Evolutionary conservation across 1,284 basidiomycete genomes (phyloP).

Genomic region (Cutaneotrichosporon mucoides): DNA sequence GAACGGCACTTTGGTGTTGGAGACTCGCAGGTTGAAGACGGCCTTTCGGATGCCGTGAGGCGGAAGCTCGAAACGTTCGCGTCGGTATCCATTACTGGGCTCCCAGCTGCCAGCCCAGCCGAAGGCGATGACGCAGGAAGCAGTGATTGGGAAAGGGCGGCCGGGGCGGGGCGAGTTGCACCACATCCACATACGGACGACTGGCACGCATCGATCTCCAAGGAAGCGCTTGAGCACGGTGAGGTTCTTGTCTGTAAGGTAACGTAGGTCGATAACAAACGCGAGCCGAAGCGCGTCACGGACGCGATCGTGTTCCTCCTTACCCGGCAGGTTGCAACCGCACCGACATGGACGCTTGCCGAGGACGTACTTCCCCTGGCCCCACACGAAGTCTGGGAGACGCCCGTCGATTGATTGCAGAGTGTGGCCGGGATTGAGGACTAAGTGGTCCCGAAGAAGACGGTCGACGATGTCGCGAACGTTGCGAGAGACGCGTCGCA

Average conservation of each 20-base stretch:
- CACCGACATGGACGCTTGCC: not conserved
- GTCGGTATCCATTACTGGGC: not conserved
- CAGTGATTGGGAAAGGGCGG: not conserved
- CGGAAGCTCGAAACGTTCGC: not conserved
- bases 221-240: not conserved
- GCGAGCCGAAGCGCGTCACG: not conserved
- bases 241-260: not conserved
- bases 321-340: not conserved
- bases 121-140: not conserved
- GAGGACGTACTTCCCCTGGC: not conserved
- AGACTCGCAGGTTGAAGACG: conserved; percentile 1
- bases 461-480: not conserved
- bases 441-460: not conserved
- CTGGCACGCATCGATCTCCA: not conserved
- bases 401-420: not conserved
- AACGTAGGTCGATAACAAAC: not conserved
- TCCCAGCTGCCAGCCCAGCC: conserved; percentile 1
- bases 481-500: not conserved
- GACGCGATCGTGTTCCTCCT: not conserved
- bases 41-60: not conserved
- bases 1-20: not conserved
- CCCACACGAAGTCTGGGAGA: not conserved
- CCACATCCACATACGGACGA: conserved; percentile 1
- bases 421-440: not conserved
- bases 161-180: not conserved